Evolutionary conservation across 1,284 basidiomycete genomes (phyloP).

Genomic region (Pascua sp.): DNA sequence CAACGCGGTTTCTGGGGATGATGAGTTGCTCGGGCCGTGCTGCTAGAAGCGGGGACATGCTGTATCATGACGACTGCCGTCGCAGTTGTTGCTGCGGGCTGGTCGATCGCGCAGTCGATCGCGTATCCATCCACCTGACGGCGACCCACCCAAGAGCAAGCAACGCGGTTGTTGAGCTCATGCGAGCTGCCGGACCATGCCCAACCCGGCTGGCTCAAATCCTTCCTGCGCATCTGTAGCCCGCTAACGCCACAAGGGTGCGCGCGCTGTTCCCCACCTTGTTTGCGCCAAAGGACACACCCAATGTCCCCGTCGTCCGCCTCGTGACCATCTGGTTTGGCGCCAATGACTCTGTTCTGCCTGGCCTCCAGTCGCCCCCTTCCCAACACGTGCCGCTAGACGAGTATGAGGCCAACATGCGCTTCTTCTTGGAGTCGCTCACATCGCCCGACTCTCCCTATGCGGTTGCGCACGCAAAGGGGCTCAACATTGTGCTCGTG

Average conservation of each 20-base stretch:
- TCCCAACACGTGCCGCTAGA: constrained; percentile 23
- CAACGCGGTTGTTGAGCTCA: too few relatives aligned
- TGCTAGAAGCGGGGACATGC: too few relatives aligned
- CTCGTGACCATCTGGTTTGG: constrained; percentile 43
- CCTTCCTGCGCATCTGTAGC: too few relatives aligned
- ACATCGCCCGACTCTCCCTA: constrained; percentile 19
- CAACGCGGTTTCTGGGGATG: too few relatives aligned
- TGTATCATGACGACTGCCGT: too few relatives aligned
- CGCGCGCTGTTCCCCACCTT: constrained; percentile 25
- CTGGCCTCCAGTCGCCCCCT: constrained; percentile 1
- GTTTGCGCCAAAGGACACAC: constrained; percentile 32
- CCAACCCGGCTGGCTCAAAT: too few relatives aligned
- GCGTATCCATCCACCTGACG: too few relatives aligned
- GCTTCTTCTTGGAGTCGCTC: constrained; percentile 21
- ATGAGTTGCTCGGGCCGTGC: too few relatives aligned
- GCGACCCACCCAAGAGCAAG: too few relatives aligned
- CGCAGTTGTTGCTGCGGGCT: too few relatives aligned
- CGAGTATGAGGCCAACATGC: constrained; percentile 24
- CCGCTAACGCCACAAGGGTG: neutral
- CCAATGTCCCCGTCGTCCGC: constrained; percentile 17
- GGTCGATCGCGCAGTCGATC: too few relatives aligned
- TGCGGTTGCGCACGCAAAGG: constrained; percentile 20
- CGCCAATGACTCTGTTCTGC: constrained; percentile 25
- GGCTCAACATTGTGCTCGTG: constrained; percentile 62
- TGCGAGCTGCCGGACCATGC: too few relatives aligned